phyloP scores from a whole-genome alignment of 2,329 filamentous ascomycete genomes.

The Pseudogymnoascus sp. region DNA sequence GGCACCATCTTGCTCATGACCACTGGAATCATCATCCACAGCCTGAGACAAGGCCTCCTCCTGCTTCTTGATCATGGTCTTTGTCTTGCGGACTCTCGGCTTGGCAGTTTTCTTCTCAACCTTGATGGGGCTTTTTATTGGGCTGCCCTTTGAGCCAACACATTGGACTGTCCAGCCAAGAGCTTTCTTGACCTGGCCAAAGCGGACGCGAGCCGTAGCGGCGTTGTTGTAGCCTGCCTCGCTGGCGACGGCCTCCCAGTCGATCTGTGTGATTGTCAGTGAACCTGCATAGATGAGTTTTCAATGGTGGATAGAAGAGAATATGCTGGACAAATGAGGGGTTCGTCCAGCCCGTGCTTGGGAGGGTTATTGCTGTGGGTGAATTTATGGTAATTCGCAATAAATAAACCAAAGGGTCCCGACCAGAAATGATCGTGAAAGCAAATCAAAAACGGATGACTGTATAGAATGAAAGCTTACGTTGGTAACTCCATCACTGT shows the following conservation, averaged over 20 bases:
- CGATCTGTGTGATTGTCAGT: slow-evolving; percentile 24
- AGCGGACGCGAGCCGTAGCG: slow-evolving; percentile 39
- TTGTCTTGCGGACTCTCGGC: background rate
- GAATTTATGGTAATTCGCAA: background rate
- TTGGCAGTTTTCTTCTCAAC: slow-evolving; percentile 1
- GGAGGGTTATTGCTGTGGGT: background rate
- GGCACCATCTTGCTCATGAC: background rate
- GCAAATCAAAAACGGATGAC: background rate
- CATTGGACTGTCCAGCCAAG: slow-evolving; percentile 24
- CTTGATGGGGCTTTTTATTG: background rate
- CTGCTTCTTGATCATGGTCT: background rate
- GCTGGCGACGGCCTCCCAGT: slow-evolving; percentile 40
- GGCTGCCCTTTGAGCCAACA: background rate
- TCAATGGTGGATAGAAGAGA: background rate
- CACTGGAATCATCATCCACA: background rate
- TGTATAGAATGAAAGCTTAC: background rate
- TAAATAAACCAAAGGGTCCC: background rate
- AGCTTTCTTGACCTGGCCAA: slow-evolving; percentile 42
- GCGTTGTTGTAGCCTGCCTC: slow-evolving; percentile 39
- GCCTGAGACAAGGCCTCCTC: background rate
- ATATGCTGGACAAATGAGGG: background rate
- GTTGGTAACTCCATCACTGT: slow-evolving; percentile 6
- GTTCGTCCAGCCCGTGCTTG: background rate
- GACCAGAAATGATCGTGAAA: background rate
- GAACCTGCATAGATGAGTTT: background rate